Base-by-base conservation (phyloP, 2,329 filamentous ascomycete species). In the Parastagonospora nodorum region DNA sequence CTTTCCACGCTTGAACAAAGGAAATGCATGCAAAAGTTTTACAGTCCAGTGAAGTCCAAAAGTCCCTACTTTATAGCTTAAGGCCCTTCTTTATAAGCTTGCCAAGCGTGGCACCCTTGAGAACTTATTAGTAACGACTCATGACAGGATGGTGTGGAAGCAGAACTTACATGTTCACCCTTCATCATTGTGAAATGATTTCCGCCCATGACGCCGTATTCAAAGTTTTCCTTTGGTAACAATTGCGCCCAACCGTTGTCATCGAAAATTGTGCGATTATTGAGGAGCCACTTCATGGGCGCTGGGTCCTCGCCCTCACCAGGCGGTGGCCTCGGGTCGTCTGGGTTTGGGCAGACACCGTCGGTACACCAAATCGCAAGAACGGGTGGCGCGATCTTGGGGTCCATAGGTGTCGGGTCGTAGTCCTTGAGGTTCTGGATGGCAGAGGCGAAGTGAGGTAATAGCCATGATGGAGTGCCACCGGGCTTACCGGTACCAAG, bases 101-200 rank as follows among this genome's bases (percentile, higher is more conserved):
- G 57, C 74, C 74, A 40, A 75, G 61, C 47, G 69, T 75, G 30
- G 57, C 68, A 63, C 71, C 72, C 73, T 75, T 35, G 31, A 2
- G 27, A 36, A 14, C 8, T 38, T 54, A 51, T 75, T 61, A 75
- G 71, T 48, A 14, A 48, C 16, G 9, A 32, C 29, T 51, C 27
- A 6, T 36, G 14, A 32, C 19, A 19, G 8, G 29, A 30, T 4
- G 8, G 7, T 40, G 24, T 14, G 36, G 7, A 24, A 27, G 30
- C 12, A 2, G 4, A 40, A 71, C 75, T 76, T 73, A 79, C 78
- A 55, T 75, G 67, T 44, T 75, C 74, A 54, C 84, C 85, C 70
- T 87, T 84, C 86, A 90, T 89, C 87, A 90, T 90, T 15, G 81
- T 84, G 74, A 90, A 90, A 74, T 90, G 87, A 64, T 90, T 88